A percentile compares a stretch with the other conserved stretches of the same genome.
phyloP scores from a whole-genome alignment of 331 rosid genomes.

The Quercus lobata region DNA sequence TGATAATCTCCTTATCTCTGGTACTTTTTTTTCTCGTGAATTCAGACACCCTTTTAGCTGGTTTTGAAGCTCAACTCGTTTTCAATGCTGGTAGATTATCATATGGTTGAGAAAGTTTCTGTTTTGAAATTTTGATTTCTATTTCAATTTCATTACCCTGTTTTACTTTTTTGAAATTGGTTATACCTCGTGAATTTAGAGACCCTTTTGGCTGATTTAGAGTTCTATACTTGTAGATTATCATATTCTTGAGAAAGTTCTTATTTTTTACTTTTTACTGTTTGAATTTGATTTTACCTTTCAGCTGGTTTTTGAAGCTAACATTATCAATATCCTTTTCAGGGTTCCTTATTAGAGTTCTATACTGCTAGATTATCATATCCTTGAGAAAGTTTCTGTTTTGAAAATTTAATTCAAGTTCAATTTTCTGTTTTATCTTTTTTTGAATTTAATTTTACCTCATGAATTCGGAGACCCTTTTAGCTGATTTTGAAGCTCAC shows the following conservation, averaged over 20 bases:
- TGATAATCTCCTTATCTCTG: constrained; percentile 63
- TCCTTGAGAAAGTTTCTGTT: neutral
- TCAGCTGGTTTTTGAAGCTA: neutral
- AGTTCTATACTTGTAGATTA: neutral
- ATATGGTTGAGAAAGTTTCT: neutral
- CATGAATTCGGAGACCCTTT: no score
- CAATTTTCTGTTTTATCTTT: neutral
- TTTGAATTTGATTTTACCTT: neutral
- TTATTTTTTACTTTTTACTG: no score
- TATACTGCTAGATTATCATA: neutral
- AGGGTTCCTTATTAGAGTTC: neutral
- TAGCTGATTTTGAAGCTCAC: no score
- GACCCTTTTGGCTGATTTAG: neutral
- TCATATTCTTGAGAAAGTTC: neutral
- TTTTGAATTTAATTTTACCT: no score
- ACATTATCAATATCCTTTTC: neutral
- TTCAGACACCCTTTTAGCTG: neutral
- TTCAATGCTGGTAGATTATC: neutral
- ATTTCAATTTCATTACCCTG: neutral
- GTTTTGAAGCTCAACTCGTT: neutral
- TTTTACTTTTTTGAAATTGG: no score
- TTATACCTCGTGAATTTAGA: neutral
- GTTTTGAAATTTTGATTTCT: neutral
- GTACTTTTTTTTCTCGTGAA: constrained; percentile 26
- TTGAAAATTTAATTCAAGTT: neutral